Conservation (phyloP, 2,329 filamentous ascomycete genomes). For the Ambrosiella beaveri region DNA sequence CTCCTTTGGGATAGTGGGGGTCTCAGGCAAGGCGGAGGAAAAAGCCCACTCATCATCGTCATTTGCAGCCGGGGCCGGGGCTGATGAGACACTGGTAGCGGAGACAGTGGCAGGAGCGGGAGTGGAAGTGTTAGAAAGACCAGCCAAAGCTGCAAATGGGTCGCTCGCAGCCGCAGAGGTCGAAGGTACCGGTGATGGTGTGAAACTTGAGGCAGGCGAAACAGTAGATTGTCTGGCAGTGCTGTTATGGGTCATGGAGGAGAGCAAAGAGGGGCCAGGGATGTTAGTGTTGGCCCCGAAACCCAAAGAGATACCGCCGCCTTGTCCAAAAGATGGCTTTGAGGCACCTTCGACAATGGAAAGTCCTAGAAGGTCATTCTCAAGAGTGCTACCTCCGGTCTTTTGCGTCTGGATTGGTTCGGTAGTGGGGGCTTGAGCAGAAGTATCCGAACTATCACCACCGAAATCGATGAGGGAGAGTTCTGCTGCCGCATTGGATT, state of each 20-base stretch:
- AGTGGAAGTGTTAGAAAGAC: slow-evolving; percentile 13
- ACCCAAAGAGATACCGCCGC: slow-evolving; percentile 70
- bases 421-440: slow-evolving; percentile 24
- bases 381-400: slow-evolving; percentile 40
- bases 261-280: slow-evolving; percentile 46
- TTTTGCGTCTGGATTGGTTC: slow-evolving; percentile 17
- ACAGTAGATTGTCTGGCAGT: slow-evolving; percentile 28
- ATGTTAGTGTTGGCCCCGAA: slow-evolving; percentile 53
- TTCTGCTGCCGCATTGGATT: slow-evolving; percentile 47
- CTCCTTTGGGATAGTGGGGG: slow-evolving; percentile 35
- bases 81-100: slow-evolving; percentile 17
- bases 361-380: slow-evolving; percentile 80
- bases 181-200: slow-evolving; percentile 25
- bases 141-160: slow-evolving; percentile 35
- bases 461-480: slow-evolving; percentile 89
- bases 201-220: slow-evolving; percentile 27
- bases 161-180: slow-evolving; percentile 22
- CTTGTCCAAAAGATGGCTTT: slow-evolving; percentile 44
- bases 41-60: slow-evolving; percentile 93
- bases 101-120: slow-evolving; percentile 16
- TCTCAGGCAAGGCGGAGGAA: slow-evolving; percentile 61
- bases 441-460: slow-evolving; percentile 36
- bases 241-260: slow-evolving; percentile 44
- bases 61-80: slow-evolving; percentile 18
- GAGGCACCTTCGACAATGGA: slow-evolving; percentile 46